These are phyloP conservation scores for Candida sp. DNA, from an alignment of 1,139 yeast species.

Conservation along the genomic window DNA sequence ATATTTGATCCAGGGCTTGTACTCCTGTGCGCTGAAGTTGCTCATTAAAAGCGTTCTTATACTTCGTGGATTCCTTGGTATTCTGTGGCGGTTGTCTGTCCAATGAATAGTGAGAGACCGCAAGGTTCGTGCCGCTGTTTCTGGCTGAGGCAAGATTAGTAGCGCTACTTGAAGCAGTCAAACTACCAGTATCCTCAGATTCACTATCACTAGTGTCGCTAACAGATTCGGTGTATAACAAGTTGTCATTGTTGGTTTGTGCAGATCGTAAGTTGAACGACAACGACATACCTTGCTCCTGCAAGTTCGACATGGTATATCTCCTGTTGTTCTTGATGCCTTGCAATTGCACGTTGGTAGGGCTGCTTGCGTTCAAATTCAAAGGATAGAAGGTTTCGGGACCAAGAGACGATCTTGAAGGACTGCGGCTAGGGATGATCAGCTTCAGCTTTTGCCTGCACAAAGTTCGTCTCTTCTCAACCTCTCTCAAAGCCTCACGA, in stretches of 20 bases:
- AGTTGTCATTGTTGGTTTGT: constrained; percentile 25
- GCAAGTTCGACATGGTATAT: constrained; percentile 62
- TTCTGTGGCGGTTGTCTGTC: constrained; percentile 4
- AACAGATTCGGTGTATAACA: constrained; percentile 26
- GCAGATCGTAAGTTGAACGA: constrained; percentile 66
- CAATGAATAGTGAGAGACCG: not conserved
- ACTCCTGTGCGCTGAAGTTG: constrained; percentile 6
- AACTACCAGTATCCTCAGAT: constrained; percentile 19
- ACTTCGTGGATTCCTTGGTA: not conserved
- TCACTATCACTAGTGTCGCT: constrained; percentile 33
- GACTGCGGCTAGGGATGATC: constrained; percentile 6
- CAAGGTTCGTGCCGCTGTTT: constrained; percentile 1
- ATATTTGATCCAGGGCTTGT: constrained; percentile 24
- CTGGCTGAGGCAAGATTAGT: not conserved
- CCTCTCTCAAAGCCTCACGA: constrained; percentile 45
- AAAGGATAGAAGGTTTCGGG: constrained; percentile 25
- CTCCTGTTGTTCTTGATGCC: constrained; percentile 35
- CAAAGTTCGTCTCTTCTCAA: constrained; percentile 30
- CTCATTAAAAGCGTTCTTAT: constrained; percentile 9
- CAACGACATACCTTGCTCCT: constrained; percentile 74
- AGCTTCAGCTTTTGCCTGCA: constrained; percentile 15
- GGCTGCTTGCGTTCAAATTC: constrained; percentile 25
- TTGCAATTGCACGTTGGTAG: constrained; percentile 17
- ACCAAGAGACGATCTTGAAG: constrained; percentile 11
- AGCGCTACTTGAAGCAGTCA: not conserved